A percentile compares a stretch with the other conserved stretches of the same genome.
Conservation (phyloP, 108 stramenopile genomes). For the Skeletonema tropicum region DNA sequence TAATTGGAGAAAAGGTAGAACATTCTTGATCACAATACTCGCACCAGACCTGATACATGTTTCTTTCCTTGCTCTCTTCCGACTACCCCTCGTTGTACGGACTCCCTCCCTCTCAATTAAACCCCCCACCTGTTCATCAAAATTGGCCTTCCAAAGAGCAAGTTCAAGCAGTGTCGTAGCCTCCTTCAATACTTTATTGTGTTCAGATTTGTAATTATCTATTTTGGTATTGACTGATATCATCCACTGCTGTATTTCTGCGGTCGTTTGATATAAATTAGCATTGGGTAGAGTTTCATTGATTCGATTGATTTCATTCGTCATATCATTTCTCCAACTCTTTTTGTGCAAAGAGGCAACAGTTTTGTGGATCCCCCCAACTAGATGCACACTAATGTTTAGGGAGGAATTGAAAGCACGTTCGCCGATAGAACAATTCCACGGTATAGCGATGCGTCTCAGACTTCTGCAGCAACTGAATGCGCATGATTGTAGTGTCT, state of each 20-base stretch:
- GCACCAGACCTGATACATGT: neutral
- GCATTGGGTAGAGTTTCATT: neutral
- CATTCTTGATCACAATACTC: neutral
- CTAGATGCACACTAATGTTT: neutral
- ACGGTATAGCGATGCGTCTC: neutral
- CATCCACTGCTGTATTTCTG: too few relatives aligned
- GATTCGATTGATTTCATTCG: neutral
- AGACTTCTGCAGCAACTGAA: neutral
- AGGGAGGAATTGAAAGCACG: neutral
- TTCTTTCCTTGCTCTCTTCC: neutral
- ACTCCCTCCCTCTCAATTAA: neutral
- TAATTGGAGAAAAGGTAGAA: neutral
- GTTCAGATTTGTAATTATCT: neutral
- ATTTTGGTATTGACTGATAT: neutral
- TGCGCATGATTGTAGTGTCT: neutral
- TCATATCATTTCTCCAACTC: neutral
- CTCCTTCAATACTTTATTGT: neutral
- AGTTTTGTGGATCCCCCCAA: neutral
- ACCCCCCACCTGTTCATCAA: neutral
- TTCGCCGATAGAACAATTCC: neutral
- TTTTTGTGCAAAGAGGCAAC: neutral
- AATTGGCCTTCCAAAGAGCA: neutral
- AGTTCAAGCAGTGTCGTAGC: neutral
- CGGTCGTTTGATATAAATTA: neutral
- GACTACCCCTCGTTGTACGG: neutral